These are phyloP conservation scores for Millerozyma acaciae DNA, from an alignment of 805 yeast species.

Conservation along the genomic window DNA sequence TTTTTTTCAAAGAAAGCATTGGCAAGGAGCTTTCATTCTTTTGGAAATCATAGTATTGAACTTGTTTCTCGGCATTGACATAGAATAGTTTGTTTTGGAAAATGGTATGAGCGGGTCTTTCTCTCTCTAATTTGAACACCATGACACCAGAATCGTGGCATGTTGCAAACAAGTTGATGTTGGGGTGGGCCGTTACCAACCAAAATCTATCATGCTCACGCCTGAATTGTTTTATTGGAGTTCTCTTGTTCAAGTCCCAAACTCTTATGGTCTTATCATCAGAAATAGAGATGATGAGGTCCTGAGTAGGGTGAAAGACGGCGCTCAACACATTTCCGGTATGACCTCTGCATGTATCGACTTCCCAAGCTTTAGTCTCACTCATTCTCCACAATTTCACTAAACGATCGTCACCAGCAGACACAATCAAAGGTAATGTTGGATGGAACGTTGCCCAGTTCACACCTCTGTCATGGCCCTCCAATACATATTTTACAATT, in stretches of 20 bases:
- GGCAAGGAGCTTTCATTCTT: conserved; percentile 68
- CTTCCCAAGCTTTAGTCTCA: conserved; percentile 98
- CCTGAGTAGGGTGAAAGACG: conserved; percentile 90
- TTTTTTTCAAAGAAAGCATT: conserved; percentile 74
- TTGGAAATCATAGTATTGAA: conserved; percentile 71
- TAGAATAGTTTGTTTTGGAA: conserved; percentile 72
- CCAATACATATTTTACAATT: conserved; percentile 89
- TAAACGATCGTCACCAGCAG: conserved; percentile 94
- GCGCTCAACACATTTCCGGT: conserved; percentile 88
- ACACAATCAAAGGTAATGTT: conserved; percentile 86
- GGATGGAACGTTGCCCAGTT: conserved; percentile 99
- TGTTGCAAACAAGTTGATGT: conserved; percentile 88
- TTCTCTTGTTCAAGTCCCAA: conserved; percentile 93
- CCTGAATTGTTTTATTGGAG: conserved; percentile 90
- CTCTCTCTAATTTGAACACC: conserved; percentile 96
- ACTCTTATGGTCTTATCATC: conserved; percentile 95
- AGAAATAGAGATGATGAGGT: conserved; percentile 85
- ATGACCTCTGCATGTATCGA: conserved; percentile 97
- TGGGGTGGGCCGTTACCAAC: conserved; percentile 86
- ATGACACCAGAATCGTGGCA: conserved; percentile 97
- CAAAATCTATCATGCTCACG: conserved; percentile 94
- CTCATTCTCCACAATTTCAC: conserved; percentile 97
- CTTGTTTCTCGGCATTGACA: conserved; percentile 80
- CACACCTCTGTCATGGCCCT: conserved; percentile 98
- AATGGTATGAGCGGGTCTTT: conserved; percentile 84